Evolutionary conservation across 2,329 filamentous ascomycete genomes (phyloP), one percentile per base, ranked within the genome.

Genomic region (Exophiala spinifera): DNA sequence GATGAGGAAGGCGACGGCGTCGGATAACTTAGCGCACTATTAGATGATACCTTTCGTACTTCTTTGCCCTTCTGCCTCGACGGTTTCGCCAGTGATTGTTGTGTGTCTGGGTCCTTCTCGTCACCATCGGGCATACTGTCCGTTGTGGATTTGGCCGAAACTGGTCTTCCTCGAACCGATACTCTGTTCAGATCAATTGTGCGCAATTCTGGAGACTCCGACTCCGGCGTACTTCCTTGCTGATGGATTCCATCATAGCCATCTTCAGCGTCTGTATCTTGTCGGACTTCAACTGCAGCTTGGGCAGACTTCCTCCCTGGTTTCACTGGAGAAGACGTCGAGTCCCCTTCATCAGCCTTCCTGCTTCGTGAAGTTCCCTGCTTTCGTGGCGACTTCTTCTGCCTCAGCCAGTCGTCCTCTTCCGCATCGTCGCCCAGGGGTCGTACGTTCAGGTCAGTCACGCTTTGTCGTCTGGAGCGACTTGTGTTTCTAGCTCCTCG

Each of bases 1-100:
- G 62, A 64, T 17, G 59, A 57, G 21, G 61, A 62, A n/a, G 62
- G 61, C 19, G 60, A 63, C 4, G 63, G 63, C 25, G 63, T 65
- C 8, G 63, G 63, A 56, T 65, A 65, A 46, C 57, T 63, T 23
- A 57, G 56, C 15, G 59, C 60, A 53, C 61, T 62, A 39, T 60
- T 61, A 49, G 39, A 49, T 33, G 62, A 63, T 3, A 63, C 56
- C 49, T 59, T 61, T 31, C 62, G 55, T n/a, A 42, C 37, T 20
- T 52, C 51, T n/a, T 19, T 20, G 20, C 49, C 34, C 42, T 48
- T 45, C 40, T 51, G 25, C 21, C 34, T 49, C 17, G 33, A 17
- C 4, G 42, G 34, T 20, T 21, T 43, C 17, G 23, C 3, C 23
- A 19, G 10, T 46, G 15, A 14, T 44, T 14, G 31, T 37, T 21